Evolutionary conservation across 2,329 filamentous ascomycete genomes (phyloP).

Genomic region (Epichloe aotearoae): DNA sequence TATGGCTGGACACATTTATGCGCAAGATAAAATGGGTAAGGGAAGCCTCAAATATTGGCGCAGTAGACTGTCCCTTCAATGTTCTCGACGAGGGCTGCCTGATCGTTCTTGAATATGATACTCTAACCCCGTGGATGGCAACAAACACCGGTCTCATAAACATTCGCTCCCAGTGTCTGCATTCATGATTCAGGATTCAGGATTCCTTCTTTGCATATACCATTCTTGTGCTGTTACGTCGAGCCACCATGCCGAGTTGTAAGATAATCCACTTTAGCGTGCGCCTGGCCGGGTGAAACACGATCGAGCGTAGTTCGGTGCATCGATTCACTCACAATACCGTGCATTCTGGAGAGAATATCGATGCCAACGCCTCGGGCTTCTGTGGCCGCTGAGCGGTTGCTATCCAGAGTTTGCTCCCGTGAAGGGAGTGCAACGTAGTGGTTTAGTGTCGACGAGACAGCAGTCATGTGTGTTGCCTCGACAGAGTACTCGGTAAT

Average conservation of each 20-base stretch:
- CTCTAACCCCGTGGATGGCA: neutral
- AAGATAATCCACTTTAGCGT: neutral
- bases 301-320: neutral
- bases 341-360: neutral
- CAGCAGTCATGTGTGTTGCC: neutral
- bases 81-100: neutral
- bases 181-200: too few species aligned
- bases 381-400: neutral
- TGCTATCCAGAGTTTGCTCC: neutral
- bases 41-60: neutral
- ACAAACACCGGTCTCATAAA: neutral
- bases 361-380: neutral
- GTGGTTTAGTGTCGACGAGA: neutral
- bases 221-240: neutral
- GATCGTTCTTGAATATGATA: neutral
- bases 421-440: neutral
- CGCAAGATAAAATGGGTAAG: neutral
- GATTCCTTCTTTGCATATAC: neutral
- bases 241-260: neutral
- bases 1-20: neutral
- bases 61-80: neutral
- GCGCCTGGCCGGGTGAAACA: neutral
- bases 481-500: neutral
- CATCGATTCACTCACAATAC: neutral
- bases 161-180: neutral